A percentile compares a stretch with the other conserved stretches of the same genome.
These are phyloP conservation scores for Apostasia shenzhenica DNA, from an alignment of 106 monocot genomes.

Conservation along the genomic window DNA sequence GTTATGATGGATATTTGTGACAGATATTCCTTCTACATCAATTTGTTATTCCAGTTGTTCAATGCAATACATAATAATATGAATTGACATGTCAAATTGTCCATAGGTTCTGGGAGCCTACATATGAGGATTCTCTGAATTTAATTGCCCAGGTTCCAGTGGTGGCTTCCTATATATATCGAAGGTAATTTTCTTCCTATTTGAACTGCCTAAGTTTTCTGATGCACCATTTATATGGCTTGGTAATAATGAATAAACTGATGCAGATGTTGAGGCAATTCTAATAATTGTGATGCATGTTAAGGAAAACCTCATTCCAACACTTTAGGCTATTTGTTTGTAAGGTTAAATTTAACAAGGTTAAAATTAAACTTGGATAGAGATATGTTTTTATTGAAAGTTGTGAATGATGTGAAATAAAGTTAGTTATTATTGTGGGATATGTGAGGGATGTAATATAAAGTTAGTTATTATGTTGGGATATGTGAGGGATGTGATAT, in stretches of 20 bases:
- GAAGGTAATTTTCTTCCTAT: conserved; percentile 45
- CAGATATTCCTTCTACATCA: neutral
- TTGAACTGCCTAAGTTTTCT: neutral
- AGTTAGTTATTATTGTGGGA: too few species aligned
- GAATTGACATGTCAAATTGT: conserved; percentile 1
- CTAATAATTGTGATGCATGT: neutral
- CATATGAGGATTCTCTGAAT: conserved; percentile 86
- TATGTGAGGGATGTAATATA: too few species aligned
- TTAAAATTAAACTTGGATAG: too few species aligned
- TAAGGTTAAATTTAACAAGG: too few species aligned
- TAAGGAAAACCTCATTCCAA: neutral
- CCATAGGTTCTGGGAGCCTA: conserved; percentile 93
- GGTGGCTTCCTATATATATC: conserved; percentile 86
- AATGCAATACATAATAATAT: neutral
- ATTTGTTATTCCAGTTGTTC: neutral
- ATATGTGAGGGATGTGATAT: too few species aligned
- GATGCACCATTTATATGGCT: neutral
- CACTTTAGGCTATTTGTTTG: too few species aligned
- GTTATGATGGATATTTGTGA: neutral
- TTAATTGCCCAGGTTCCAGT: conserved; percentile 81
- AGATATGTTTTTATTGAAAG: too few species aligned
- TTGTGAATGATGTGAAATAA: too few species aligned
- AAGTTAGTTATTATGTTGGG: too few species aligned
- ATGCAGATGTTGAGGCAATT: neutral
- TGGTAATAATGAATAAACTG: neutral